phyloP scores from a whole-genome alignment of 768 basidiomycete species.

The Xerocomus potaroensis region DNA sequence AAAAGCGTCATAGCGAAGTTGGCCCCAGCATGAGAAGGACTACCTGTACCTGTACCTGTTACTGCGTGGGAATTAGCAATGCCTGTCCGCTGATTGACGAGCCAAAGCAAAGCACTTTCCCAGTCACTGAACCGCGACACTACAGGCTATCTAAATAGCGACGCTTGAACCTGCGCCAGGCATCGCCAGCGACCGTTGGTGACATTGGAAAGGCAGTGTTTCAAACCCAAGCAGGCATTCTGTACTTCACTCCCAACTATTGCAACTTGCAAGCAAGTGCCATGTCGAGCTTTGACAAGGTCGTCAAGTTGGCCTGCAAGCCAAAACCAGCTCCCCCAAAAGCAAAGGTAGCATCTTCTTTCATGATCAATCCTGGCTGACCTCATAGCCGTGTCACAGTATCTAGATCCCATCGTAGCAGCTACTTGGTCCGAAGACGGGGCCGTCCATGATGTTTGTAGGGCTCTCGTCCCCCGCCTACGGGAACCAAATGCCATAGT shows the following conservation, averaged over 20 bases:
- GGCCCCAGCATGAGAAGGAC: no score
- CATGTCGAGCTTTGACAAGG: slow-evolving; percentile 85
- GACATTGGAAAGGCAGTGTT: slow-evolving; percentile 22
- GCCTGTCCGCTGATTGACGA: not conserved
- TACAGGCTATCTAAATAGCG: no score
- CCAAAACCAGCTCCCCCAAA: slow-evolving; percentile 96
- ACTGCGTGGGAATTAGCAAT: slow-evolving; percentile 1
- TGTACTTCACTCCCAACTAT: not conserved
- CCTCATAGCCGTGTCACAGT: slow-evolving; percentile 44
- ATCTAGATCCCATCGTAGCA: slow-evolving; percentile 93
- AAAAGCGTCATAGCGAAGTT: not conserved
- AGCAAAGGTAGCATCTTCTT: slow-evolving; percentile 62
- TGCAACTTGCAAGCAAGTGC: not conserved
- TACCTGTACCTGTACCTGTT: no score
- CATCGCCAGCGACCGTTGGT: not conserved
- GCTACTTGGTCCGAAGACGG: slow-evolving; percentile 98
- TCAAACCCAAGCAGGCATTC: slow-evolving; percentile 12
- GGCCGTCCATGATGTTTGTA: slow-evolving; percentile 88
- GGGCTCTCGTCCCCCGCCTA: slow-evolving; percentile 77
- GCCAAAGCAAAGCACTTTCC: no score
- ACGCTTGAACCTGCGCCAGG: not conserved
- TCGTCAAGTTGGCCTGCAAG: slow-evolving; percentile 95
- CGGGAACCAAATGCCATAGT: slow-evolving; percentile 91
- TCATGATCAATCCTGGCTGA: not conserved
- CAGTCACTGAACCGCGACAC: not conserved